phyloP scores from a whole-genome alignment of 495 filamentous ascomycete species.

The Parathielavia hyrcaniae region DNA sequence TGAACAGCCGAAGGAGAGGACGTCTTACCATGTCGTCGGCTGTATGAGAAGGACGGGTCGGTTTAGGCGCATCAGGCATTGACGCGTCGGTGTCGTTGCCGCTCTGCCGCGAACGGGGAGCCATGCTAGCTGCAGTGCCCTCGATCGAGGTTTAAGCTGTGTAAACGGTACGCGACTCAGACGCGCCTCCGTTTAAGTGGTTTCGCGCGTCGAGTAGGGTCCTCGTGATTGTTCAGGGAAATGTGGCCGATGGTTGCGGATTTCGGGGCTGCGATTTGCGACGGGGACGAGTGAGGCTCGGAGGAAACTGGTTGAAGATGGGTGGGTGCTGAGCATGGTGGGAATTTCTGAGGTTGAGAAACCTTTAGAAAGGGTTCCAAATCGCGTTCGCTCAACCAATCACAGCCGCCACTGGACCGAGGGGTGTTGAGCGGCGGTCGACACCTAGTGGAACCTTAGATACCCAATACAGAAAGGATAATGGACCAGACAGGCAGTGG shows the following conservation, averaged over 20 bases:
- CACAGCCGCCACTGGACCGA: slow-evolving; percentile 19
- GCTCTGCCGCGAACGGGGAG: slow-evolving; percentile 48
- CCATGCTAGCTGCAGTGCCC: slow-evolving; percentile 44
- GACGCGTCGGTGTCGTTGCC: slow-evolving; percentile 49
- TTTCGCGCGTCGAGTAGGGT: slow-evolving; percentile 6
- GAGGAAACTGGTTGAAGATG: slow-evolving; percentile 26
- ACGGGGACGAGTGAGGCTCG: slow-evolving; percentile 10
- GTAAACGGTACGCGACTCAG: slow-evolving; percentile 38
- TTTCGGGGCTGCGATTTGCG: slow-evolving; percentile 24
- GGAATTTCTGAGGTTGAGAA: slow-evolving; percentile 32
- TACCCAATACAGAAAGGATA: slow-evolving; percentile 3
- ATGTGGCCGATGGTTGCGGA: slow-evolving; percentile 24
- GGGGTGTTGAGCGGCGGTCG: slow-evolving; percentile 20
- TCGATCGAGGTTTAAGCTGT: slow-evolving; percentile 26
- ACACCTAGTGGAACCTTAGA: no score
- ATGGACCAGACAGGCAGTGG: background rate
- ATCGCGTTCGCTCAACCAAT: slow-evolving; percentile 34
- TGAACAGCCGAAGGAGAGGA: background rate
- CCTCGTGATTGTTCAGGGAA: background rate
- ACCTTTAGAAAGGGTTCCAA: slow-evolving; percentile 31
- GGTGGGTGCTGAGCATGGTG: slow-evolving; percentile 28
- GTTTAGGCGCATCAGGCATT: slow-evolving; percentile 57
- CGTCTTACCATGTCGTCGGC: slow-evolving; percentile 46
- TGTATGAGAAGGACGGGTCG: slow-evolving; percentile 22
- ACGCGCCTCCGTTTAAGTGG: slow-evolving; percentile 25